Conservation (phyloP, 2,329 filamentous ascomycete genomes). For the Fusarium bulbicola region DNA sequence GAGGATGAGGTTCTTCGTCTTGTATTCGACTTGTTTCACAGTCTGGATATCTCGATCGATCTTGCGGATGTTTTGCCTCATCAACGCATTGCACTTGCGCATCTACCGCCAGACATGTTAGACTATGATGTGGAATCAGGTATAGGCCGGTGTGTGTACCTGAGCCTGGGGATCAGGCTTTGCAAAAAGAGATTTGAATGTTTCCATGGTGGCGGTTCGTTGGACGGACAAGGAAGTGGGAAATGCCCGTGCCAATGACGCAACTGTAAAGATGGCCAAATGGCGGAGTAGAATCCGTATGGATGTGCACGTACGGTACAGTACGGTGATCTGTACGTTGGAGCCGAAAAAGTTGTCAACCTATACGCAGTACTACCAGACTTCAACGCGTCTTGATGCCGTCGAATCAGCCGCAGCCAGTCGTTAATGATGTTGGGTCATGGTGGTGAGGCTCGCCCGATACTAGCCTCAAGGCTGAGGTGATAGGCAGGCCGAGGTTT, state of each 20-base stretch:
- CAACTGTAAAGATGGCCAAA: conserved; percentile 32
- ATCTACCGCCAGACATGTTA: conserved; percentile 64
- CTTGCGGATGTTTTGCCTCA: conserved; percentile 90
- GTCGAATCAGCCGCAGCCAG: conserved; percentile 24
- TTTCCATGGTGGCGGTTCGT: conserved; percentile 73
- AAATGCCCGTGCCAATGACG: conserved; percentile 38
- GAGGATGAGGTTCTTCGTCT: conserved; percentile 86
- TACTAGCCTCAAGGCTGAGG: conserved; percentile 37
- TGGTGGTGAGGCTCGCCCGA: conserved; percentile 40
- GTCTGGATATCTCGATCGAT: conserved; percentile 90
- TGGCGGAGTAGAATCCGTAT: conserved; percentile 4
- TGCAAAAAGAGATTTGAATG: conserved; percentile 84
- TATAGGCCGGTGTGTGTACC: conserved; percentile 59
- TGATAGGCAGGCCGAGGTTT: conserved; percentile 4
- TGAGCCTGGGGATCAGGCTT: conserved; percentile 94
- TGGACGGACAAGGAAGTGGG: background rate
- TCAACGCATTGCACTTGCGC: conserved; percentile 92
- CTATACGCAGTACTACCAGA: background rate
- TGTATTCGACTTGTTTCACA: conserved; percentile 81
- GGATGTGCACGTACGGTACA: background rate
- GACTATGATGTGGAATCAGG: background rate
- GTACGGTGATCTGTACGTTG: background rate
- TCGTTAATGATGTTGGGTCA: conserved; percentile 37
- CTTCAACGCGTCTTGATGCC: conserved; percentile 2
- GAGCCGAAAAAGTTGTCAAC: background rate